A percentile compares a stretch with the other conserved stretches of the same genome.
phyloP scores from a whole-genome alignment of 257 asterid genomes.

The Nicotiana obtusifolia region DNA sequence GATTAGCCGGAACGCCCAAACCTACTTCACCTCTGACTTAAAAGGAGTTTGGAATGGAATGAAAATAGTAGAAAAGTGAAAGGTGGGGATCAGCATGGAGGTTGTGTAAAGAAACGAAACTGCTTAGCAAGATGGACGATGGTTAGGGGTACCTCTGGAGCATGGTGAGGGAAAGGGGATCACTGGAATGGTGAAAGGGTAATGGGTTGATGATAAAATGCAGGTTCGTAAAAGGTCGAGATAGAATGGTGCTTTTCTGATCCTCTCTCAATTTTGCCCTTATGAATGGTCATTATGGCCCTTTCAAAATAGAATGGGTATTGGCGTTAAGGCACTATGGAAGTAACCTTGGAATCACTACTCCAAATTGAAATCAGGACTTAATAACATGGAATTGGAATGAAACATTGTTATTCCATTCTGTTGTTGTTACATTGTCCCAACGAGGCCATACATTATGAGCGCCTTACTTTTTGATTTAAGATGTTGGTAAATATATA shows the following conservation, averaged over 20 bases:
- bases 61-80: background rate
- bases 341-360: background rate
- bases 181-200: background rate
- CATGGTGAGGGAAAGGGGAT: background rate
- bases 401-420: background rate
- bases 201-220: background rate
- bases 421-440: background rate
- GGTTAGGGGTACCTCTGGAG: background rate
- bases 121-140: background rate
- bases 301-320: background rate
- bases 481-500: background rate
- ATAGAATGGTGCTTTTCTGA: background rate
- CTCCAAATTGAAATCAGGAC: background rate
- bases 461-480: background rate
- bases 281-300: background rate
- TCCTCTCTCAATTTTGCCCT: background rate
- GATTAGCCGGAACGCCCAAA: background rate
- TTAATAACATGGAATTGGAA: background rate
- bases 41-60: background rate
- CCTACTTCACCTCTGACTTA: background rate
- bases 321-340: background rate
- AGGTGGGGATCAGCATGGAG: too few relatives aligned
- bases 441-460: background rate
- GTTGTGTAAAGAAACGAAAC: too few relatives aligned
- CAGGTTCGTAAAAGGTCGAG: background rate